These are phyloP conservation scores for Pyrus bretschneideri DNA, from an alignment of 306 rosid species.

Conservation along the genomic window DNA sequence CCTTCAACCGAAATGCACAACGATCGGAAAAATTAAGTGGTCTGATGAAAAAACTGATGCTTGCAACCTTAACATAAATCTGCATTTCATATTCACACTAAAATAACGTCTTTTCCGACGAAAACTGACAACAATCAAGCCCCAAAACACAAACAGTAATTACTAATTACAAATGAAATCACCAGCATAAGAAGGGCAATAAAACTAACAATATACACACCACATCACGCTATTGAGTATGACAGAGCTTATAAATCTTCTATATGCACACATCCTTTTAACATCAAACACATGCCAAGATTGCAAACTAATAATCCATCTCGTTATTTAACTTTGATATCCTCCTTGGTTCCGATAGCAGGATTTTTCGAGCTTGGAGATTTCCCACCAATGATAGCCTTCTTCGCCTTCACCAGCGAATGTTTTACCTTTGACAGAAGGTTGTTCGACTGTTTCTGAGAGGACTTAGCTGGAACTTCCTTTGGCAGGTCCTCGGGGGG, in stretches of 20 bases:
- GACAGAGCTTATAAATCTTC: conserved; percentile 40
- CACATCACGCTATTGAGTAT: conserved; percentile 32
- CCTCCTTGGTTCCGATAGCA: conserved; percentile 52
- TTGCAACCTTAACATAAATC: neutral
- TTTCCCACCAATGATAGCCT: conserved; percentile 73
- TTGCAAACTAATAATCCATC: conserved; percentile 19
- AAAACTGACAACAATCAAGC: conserved; percentile 15
- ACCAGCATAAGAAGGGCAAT: conserved; percentile 18
- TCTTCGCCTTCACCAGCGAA: conserved; percentile 77
- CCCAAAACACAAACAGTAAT: conserved; percentile 13
- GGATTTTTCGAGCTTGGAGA: conserved; percentile 64
- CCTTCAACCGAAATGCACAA: neutral
- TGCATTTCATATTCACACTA: conserved; percentile 2
- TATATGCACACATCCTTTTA: conserved; percentile 41
- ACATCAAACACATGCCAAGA: conserved; percentile 33
- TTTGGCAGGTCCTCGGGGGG: conserved; percentile 38
- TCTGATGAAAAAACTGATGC: neutral
- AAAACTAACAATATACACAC: conserved; percentile 21
- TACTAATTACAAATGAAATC: conserved; percentile 35
- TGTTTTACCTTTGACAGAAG: conserved; percentile 70
- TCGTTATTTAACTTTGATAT: conserved; percentile 57
- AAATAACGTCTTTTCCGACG: conserved; percentile 7
- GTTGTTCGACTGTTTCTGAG: conserved; percentile 65
- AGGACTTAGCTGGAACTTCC: conserved; percentile 46
- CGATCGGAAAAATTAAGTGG: neutral